Evolutionary conservation across 768 basidiomycete genomes (phyloP).

Genomic region (Amanita exitialis): DNA sequence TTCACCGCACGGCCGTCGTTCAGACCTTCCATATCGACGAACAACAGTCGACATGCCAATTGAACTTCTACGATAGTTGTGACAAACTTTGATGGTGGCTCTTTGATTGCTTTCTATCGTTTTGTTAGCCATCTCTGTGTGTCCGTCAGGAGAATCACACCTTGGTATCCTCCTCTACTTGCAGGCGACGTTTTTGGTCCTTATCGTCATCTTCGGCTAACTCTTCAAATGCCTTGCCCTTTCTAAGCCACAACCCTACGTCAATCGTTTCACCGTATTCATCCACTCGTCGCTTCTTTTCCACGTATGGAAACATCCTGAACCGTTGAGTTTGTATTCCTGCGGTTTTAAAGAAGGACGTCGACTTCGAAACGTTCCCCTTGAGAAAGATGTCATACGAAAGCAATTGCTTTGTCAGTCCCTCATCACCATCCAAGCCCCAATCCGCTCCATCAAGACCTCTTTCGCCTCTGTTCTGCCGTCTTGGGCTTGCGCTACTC

Average conservation of each 20-base stretch:
- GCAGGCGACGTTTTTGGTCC: conserved; percentile 54
- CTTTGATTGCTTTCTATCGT: conserved; percentile 57
- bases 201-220: conserved; percentile 82
- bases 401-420: conserved; percentile 58
- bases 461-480: conserved; percentile 35
- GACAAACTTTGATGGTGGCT: conserved; percentile 89
- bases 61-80: conserved; percentile 68
- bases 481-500: conserved; percentile 1
- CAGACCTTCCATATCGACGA: conserved; percentile 92
- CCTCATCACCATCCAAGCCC: conserved; percentile 70
- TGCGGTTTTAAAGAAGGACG: conserved; percentile 78
- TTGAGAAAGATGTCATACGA: conserved; percentile 97
- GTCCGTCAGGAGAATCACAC: conserved; percentile 25
- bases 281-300: conserved; percentile 86
- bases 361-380: conserved; percentile 84
- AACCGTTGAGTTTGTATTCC: conserved; percentile 70
- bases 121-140: background rate
- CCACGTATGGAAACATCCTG: conserved; percentile 96
- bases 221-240: conserved; percentile 85
- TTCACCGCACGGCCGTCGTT: conserved; percentile 97
- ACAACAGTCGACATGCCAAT: conserved; percentile 78
- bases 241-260: conserved; percentile 91
- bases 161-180: conserved; percentile 76
- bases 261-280: conserved; percentile 95
- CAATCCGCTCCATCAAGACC: conserved; percentile 50